phyloP scores from a whole-genome alignment of 768 basidiomycete species.

The Mycena capillaripes region DNA sequence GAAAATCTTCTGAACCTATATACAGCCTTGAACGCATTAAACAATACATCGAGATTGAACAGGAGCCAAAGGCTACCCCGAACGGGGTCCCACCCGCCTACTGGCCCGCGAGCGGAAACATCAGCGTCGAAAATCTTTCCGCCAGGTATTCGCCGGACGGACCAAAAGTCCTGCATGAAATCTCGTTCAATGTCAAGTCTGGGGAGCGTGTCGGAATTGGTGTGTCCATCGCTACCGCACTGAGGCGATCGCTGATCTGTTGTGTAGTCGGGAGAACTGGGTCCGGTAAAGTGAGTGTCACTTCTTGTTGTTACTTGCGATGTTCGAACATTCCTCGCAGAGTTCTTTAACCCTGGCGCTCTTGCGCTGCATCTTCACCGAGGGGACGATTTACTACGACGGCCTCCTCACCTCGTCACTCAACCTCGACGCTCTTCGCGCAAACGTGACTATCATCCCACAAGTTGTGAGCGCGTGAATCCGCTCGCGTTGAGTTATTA shows the following conservation, averaged over 20 bases:
- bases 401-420: slow-evolving; percentile 54
- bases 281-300: slow-evolving; percentile 32
- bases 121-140: slow-evolving; percentile 57
- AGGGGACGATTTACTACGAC: slow-evolving; percentile 54
- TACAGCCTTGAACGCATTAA: slow-evolving; percentile 40
- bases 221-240: background rate
- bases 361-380: slow-evolving; percentile 53
- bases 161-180: slow-evolving; percentile 11
- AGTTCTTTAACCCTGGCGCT: slow-evolving; percentile 58
- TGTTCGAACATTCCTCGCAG: background rate
- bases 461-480: slow-evolving; percentile 29
- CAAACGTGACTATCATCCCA: slow-evolving; percentile 60
- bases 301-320: background rate
- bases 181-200: slow-evolving; percentile 55
- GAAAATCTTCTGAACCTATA: slow-evolving; percentile 53
- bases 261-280: slow-evolving; percentile 43
- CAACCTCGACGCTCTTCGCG: slow-evolving; percentile 61
- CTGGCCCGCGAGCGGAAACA: slow-evolving; percentile 62
- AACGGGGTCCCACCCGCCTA: slow-evolving; percentile 59
- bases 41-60: slow-evolving; percentile 56
- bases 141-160: slow-evolving; percentile 54
- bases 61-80: slow-evolving; percentile 49
- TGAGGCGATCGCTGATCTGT: background rate
- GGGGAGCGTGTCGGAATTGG: slow-evolving; percentile 64
- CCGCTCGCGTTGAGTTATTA: background rate